Conservation (phyloP, 2,329 filamentous ascomycete genomes). For the Talaromyces sp. region DNA sequence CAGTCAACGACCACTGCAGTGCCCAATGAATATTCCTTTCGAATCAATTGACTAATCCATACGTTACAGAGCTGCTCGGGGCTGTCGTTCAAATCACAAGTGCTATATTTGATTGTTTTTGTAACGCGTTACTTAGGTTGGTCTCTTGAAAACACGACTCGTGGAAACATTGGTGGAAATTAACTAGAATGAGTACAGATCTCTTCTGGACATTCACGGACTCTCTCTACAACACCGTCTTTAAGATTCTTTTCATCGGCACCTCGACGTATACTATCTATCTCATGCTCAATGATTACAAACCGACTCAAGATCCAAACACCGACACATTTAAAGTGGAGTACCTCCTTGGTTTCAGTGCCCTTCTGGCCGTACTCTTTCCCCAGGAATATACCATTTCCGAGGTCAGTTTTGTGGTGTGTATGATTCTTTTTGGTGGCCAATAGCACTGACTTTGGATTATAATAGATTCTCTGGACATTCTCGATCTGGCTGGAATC, state of each 20-base stretch:
- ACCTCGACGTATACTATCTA: constrained; percentile 93
- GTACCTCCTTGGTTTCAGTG: constrained; percentile 80
- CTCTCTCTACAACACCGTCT: constrained; percentile 85
- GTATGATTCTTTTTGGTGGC: background rate
- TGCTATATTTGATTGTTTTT: constrained; percentile 90
- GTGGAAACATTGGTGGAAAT: background rate
- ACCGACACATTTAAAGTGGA: constrained; percentile 96
- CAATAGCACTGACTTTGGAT: background rate
- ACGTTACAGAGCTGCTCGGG: constrained; percentile 77
- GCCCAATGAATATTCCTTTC: background rate
- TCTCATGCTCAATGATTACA: constrained; percentile 96
- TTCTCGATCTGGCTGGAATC: constrained; percentile 98
- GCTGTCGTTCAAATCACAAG: constrained; percentile 98
- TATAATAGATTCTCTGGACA: constrained; percentile 78
- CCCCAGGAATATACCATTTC: constrained; percentile 76
- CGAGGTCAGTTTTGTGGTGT: constrained; percentile 49
- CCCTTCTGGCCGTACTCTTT: constrained; percentile 71
- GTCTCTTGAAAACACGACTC: constrained; percentile 13
- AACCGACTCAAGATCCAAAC: constrained; percentile 94
- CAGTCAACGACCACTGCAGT: constrained; percentile 30
- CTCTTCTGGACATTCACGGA: constrained; percentile 77
- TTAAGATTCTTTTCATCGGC: constrained; percentile 92
- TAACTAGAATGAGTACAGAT: constrained; percentile 49
- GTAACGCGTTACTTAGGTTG: constrained; percentile 83
- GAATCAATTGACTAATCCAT: constrained; percentile 13